Base-by-base conservation (phyloP, 2,329 filamentous ascomycete species). In the Coniella vitis region DNA sequence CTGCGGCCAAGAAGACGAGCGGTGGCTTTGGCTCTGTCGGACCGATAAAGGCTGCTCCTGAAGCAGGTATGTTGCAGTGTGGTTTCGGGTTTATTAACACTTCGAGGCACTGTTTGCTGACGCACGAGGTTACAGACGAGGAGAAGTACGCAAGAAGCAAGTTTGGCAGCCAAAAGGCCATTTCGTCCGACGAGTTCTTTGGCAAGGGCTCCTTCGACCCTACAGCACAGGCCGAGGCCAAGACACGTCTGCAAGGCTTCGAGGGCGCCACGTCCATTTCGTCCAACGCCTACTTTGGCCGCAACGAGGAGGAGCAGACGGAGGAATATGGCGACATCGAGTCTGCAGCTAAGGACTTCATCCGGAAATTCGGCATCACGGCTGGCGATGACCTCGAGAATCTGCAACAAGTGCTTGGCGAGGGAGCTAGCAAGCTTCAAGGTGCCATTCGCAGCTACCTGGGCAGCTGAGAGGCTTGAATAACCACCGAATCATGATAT, bases 111-210 rank as follows among this genome's bases (percentile, higher is more conserved):
- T n/a, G 14, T 20, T 35, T 55, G 48, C 60, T 67, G 56, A 68
- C 45, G 21, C 10, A 9, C 44, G 21, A 9, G 9, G 4, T 38
- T 32, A 20, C 51, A 83, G 81, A 81, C 50, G 83, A 85, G 47
- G 82, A 96, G 61, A 83, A 81, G 61, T 94, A 88, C 63, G 89
- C 90, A 5, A 86, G 87, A 60, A 73, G 79, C 62, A 95, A 95
- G 68, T 98, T 98, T 61, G 91, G 90, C 53, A 70, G 69, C 38
- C 93, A 98, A 66, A 97, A 97, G 74, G 87, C 87, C 58, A 98
- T 98, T 58, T 96, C 90, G 0, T 96, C 90, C 0, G 93, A 98
- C 65, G 93, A 98, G 65, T 98, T 95, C 76, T 98, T 98, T 64
- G 90, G 91, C 61, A 91, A 93, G 65, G 88, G 90, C 46, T 72